A percentile compares a stretch with the other conserved stretches of the same genome.
These are phyloP conservation scores for Rhodofomes roseus DNA, from an alignment of 1,284 basidiomycete species.

Conservation along the genomic window DNA sequence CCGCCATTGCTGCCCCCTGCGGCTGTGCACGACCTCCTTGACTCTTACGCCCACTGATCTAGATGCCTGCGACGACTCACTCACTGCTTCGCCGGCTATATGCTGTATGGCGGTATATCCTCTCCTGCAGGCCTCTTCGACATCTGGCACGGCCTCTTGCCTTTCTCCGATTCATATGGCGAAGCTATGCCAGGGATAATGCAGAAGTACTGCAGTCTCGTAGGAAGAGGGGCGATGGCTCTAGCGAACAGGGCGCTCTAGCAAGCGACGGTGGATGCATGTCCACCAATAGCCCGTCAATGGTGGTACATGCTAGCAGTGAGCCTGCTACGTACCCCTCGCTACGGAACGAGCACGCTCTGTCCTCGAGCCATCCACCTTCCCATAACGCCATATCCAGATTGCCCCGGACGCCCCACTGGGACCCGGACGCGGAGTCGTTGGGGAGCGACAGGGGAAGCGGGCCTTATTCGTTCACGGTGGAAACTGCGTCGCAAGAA, in stretches of 20 bases:
- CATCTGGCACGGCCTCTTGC: neutral
- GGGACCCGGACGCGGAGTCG: neutral
- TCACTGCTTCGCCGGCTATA: neutral
- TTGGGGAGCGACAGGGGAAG: neutral
- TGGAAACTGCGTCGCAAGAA: slow-evolving; percentile 13
- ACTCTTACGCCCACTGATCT: neutral
- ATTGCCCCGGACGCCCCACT: neutral
- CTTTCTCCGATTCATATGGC: neutral
- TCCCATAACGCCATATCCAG: neutral
- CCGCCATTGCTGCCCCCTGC: neutral
- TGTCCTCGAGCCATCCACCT: neutral
- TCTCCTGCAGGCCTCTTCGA: neutral
- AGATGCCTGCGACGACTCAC: neutral
- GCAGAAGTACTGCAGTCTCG: neutral
- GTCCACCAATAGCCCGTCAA: neutral
- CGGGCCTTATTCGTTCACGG: slow-evolving; percentile 10
- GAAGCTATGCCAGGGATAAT: neutral
- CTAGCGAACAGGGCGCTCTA: too few species aligned
- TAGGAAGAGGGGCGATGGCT: too few species aligned
- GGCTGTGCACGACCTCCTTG: neutral
- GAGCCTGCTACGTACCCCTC: neutral
- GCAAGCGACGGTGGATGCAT: neutral
- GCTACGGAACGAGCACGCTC: neutral
- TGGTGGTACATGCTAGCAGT: neutral
- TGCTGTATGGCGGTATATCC: neutral